Evolutionary conservation across 495 filamentous ascomycete genomes (phyloP).

Genomic region (Tuber melanosporum): DNA sequence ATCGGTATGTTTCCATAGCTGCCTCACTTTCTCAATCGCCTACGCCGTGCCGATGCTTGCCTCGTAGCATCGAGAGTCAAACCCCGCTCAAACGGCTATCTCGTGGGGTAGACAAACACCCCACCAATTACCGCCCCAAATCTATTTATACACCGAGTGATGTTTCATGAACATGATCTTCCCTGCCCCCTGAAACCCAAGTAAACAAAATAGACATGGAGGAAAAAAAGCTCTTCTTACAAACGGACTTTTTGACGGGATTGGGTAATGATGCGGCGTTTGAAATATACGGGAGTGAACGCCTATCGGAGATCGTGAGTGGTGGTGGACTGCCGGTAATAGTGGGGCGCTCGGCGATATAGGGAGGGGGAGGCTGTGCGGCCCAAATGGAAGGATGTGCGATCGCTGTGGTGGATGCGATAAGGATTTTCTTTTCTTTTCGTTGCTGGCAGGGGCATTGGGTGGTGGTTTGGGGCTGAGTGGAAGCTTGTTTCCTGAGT

Average conservation of each 20-base stretch:
- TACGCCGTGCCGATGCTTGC: not conserved
- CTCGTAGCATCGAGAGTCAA: not conserved
- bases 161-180: not conserved
- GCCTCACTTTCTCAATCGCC: not conserved
- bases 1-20: not conserved
- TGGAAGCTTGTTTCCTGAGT: not conserved
- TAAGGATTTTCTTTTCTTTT: not conserved
- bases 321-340: not conserved
- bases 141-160: slow-evolving; percentile 1
- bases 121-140: not conserved
- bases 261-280: not conserved
- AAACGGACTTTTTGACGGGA: not conserved
- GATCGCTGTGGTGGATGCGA: not conserved
- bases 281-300: not conserved
- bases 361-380: not conserved
- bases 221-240: not conserved
- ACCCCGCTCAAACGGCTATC: not conserved
- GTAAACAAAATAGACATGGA: not conserved
- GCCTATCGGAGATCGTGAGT: not conserved
- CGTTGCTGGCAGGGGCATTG: not conserved
- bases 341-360: not conserved
- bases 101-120: not conserved
- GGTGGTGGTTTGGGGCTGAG: not conserved
- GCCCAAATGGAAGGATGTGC: not conserved
- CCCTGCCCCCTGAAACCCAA: not conserved